Base-by-base conservation (phyloP, 345 rosid genomes). In the Physaria fendleri region DNA sequence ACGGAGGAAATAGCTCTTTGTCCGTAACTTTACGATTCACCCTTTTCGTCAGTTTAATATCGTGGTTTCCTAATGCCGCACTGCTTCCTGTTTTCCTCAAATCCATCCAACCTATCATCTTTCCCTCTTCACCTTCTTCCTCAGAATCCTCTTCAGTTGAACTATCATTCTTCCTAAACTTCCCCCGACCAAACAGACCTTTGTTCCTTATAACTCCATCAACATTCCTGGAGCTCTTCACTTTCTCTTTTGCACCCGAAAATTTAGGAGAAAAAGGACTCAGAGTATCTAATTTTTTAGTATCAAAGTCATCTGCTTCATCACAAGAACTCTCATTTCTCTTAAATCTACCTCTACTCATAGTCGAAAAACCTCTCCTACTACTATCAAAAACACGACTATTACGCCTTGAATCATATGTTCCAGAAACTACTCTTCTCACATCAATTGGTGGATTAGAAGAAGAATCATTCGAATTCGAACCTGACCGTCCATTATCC, bases 31-130 rank as follows among this genome's bases (percentile, higher is more conserved):
- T 81, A 23, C 80, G 59, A 0, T 87, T 81, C 18, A 85, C 84
- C 72, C 96, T 82, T 71, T 74, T 90, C 1, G 62, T 85, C 46
- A 69, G 60, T 72, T 81, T 94, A 74, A 71, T 8, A 79, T 85
- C 99, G 51, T 81, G 80, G 53, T 78, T 82, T 14, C 88, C 96
- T 49, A 87, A 75, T 2, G 97, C 75, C 6, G 95, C 88, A 7
- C 82, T 82, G 59, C 95, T 80, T 15, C 96, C 90, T 3, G 76
- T 68, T 62, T 42, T 82, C 74, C 60, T 79, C 68, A 73, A 47
- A 58, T 80, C 81, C 30, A 61, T 76, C 78, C 80, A 65, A 54
- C 79, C 75, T 53, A 24, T 68, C 76, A 60, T 70, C 50, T 64
- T 63, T 33, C 69, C 71, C 2, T 45, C 76, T 22, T 69, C 79